Evolutionary conservation across 176 grass and related monocot genomes (phyloP), one percentile per base, ranked within the genome.

Genomic region (Avena eriantha): DNA sequence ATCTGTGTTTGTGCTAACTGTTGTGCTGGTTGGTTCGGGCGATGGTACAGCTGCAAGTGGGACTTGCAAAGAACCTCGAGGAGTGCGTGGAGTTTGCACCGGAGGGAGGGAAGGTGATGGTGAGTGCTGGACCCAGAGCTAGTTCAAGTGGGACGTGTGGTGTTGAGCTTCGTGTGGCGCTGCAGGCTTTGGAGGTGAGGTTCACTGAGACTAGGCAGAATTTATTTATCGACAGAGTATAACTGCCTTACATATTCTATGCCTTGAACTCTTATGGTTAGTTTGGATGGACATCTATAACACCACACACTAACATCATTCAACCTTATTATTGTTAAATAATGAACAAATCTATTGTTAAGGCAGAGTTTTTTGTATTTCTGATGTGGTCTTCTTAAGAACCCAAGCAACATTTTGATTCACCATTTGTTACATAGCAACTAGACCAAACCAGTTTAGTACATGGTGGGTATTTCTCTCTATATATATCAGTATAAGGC

Each of bases 101-200:
- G 4, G 93, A 92, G 76, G 86, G 81, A 59, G 75, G 85, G 39
- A 98, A 80, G 70, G 77, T 96, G 49, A 77, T 87, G 31, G 88
- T 98, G 39, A 96, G 92, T 34, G 69, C 82, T 92, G 69, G 80
- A 4, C 81, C 81, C 1, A 54, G 49, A 51, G 39, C 60, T 41
- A 47, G 5, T 74, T 88, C 76, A 8, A 54, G 72, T 66, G 54
- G 78, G 66, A 16, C 36, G 17, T 43, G 8, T 22, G 36, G 79
- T 84, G 82, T 94, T 8, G 79, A 90, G 71, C 96, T 96, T 81
- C 50, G 36, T 48, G 59, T 87, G 77, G 88, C 87, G 21, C 82
- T 98, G 50, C 92, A 92, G 34, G 93, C 93, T 60, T 81, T 98
- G 73, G 90, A 96, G 92, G 96, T 96, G 72, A 91, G 86, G 21